Evolutionary conservation across 1,139 yeast genomes (phyloP).

Genomic region (Hanseniaspora uvarum): DNA sequence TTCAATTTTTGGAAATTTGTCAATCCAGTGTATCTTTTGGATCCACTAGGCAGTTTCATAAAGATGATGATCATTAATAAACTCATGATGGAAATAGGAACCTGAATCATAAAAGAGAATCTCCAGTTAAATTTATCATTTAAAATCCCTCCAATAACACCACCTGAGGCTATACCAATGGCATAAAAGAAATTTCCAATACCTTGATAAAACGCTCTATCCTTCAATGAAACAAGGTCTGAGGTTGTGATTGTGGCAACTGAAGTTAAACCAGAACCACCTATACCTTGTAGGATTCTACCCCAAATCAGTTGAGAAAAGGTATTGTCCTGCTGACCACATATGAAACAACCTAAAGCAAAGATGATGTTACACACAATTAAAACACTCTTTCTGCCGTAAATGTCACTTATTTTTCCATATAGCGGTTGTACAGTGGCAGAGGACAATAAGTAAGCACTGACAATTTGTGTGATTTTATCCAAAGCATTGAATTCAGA

Average conservation of each 20-base stretch:
- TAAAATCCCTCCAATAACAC: slow-evolving; percentile 43
- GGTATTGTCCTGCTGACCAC: slow-evolving; percentile 40
- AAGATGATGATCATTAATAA: slow-evolving; percentile 34
- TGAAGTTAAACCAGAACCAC: slow-evolving; percentile 54
- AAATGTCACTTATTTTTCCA: slow-evolving; percentile 78
- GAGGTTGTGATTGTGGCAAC: slow-evolving; percentile 46
- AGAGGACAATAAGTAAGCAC: slow-evolving; percentile 49
- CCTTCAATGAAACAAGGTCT: slow-evolving; percentile 48
- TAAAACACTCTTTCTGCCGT: slow-evolving; percentile 56
- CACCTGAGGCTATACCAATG: slow-evolving; percentile 62
- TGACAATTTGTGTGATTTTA: slow-evolving; percentile 50
- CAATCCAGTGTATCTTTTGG: slow-evolving; percentile 20
- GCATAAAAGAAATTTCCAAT: slow-evolving; percentile 56
- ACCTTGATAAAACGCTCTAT: slow-evolving; percentile 54
- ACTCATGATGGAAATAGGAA: slow-evolving; percentile 53
- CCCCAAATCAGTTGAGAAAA: slow-evolving; percentile 54
- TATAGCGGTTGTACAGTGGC: slow-evolving; percentile 67
- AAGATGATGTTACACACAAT: slow-evolving; percentile 42
- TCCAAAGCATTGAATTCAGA: slow-evolving; percentile 49
- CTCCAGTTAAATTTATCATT: slow-evolving; percentile 57
- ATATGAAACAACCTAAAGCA: slow-evolving; percentile 46
- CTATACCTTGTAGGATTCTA: slow-evolving; percentile 51
- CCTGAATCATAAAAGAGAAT: slow-evolving; percentile 49
- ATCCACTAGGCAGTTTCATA: slow-evolving; percentile 32
- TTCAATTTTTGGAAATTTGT: slow-evolving; percentile 35